Evolutionary conservation across 805 yeast genomes (phyloP), one percentile per base, ranked within the genome.

Genomic region (Maudiozyma serrabonitensis): DNA sequence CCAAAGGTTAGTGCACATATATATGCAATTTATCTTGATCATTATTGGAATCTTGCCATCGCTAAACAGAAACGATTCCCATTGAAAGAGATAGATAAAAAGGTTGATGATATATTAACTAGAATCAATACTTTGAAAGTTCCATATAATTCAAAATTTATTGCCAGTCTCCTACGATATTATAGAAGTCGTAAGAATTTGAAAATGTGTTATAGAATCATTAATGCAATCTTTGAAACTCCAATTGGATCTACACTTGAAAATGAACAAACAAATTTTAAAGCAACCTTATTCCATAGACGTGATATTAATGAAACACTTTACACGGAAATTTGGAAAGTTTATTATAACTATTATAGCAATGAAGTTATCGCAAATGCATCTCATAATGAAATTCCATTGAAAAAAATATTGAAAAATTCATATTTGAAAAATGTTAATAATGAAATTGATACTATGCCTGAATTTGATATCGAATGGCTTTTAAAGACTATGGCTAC

Each of bases 1-100:
- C 72, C 77, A 3, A 62, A 70, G 2, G 71, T 70, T 0, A 68
- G 66, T 39, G 61, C 78, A 0, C 71, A 71, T 50, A 69, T 71
- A 42, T 76, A 74, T 49, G 58, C 72, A 2, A 63, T 69, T 9
- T 66, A 75, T 46, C 58, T 73, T 8, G 67, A 68, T 37, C 56
- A 63, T 46, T 70, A 67, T 11, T 11, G 25, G 13, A 39, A 39
- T 19, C 23, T 19, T 1, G 19, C n/a, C 11, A 13, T 15, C 13
- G n/a, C n/a, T 6, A 42, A 40, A 44, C 23, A 47, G 50, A 4
- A 62, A 63, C 6, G 57, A 59, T 21, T 42, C 60, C 3, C 51
- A 52, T 13, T 43, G 49, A 44, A 3, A 6, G 12, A n/a, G 21
- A 49, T 13, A n/a, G 38, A 31, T 18, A n/a, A 37, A 26, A 39